Base-by-base conservation (phyloP, 176 grass and related monocot genomes). In the Urochloa ruziziensis region DNA sequence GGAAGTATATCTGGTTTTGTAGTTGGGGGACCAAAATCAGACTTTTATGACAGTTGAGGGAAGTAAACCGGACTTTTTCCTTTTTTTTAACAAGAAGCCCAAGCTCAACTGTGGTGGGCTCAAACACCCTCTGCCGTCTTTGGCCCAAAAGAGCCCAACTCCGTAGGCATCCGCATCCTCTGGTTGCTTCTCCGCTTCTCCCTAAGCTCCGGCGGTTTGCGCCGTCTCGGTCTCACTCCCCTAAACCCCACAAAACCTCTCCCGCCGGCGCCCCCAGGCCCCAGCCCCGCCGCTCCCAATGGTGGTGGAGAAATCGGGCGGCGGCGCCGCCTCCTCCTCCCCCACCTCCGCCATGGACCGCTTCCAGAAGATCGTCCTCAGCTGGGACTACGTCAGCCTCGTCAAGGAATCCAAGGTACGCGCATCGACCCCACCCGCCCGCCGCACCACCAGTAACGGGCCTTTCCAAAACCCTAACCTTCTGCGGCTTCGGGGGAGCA, bases 361-460 rank as follows among this genome's bases (percentile, higher is more conserved):
- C 44, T 95, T 98, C 80, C 85, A 90, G 23, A 93, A 86, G 77
- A 84, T 98, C 67, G 85, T 95, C 37, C 96, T 98, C 67, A 89
- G 96, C 35, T 98, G 96, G 96, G 93, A 98, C 68, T 98, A 98
- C 84, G 46, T 90, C 87, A 86, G 83, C 62, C 87, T 98, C 67
- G 44, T 90, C 56, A 29, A 86, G 52, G 96, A 95, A 78, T 83
- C 91, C 89, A 73, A 87, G 78, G 96, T 98, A 88, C 29, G 19
- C 15, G 9, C 43, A 82, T 30, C 42, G 44, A 48, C 24, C 25
- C 44, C 12, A 32, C 77, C 63, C 18, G 7, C 70, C 33, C 18
- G 6, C 52, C 58, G 30, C 12, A 35, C 53, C 25, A 6, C 32
- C 66, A 1, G 11, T 28, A 25, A 2, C 80, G 1, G 74, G 30